Evolutionary conservation across 179 eudicot genomes (phyloP).

Genomic region (Pouteria campechiana): DNA sequence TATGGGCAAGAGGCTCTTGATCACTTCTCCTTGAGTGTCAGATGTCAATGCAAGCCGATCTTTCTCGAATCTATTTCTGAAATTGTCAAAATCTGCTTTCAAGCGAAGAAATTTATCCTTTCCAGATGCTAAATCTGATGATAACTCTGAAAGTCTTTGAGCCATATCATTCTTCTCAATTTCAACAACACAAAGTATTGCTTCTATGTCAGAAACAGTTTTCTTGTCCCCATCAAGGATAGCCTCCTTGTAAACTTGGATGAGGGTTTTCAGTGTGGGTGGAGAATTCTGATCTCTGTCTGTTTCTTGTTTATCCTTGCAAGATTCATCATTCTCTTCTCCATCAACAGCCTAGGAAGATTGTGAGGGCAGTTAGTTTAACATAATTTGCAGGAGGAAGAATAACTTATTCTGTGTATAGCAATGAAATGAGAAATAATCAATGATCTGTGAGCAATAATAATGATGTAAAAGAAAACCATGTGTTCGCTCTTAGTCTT

Average conservation of each 20-base stretch:
- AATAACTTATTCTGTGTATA: too few relatives aligned
- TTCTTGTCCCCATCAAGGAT: slow-evolving; percentile 45
- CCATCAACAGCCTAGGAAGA: slow-evolving; percentile 23
- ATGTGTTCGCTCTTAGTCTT: too few relatives aligned
- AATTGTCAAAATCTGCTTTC: slow-evolving; percentile 95
- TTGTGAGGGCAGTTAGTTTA: neutral
- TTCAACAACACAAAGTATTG: slow-evolving; percentile 32
- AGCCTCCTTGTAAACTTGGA: slow-evolving; percentile 64
- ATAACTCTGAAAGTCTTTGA: slow-evolving; percentile 32
- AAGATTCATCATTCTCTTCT: slow-evolving; percentile 17
- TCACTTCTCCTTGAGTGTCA: slow-evolving; percentile 78
- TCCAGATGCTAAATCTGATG: slow-evolving; percentile 50
- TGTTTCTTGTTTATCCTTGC: slow-evolving; percentile 13
- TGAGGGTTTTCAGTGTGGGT: slow-evolving; percentile 35
- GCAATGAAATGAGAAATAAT: too few relatives aligned
- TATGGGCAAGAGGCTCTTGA: slow-evolving; percentile 82
- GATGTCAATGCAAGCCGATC: slow-evolving; percentile 50
- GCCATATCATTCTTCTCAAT: slow-evolving; percentile 47
- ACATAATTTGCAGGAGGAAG: neutral
- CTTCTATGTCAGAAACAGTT: slow-evolving; percentile 51
- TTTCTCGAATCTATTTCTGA: slow-evolving; percentile 77
- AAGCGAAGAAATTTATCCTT: slow-evolving; percentile 69
- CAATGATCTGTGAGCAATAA: too few relatives aligned
- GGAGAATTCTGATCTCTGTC: slow-evolving; percentile 14
- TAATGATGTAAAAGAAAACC: too few relatives aligned